A percentile compares a stretch with the other conserved stretches of the same genome.
phyloP scores from a whole-genome alignment of 371 early-diverging fungal species.

The Rhizomucor pusillus region DNA sequence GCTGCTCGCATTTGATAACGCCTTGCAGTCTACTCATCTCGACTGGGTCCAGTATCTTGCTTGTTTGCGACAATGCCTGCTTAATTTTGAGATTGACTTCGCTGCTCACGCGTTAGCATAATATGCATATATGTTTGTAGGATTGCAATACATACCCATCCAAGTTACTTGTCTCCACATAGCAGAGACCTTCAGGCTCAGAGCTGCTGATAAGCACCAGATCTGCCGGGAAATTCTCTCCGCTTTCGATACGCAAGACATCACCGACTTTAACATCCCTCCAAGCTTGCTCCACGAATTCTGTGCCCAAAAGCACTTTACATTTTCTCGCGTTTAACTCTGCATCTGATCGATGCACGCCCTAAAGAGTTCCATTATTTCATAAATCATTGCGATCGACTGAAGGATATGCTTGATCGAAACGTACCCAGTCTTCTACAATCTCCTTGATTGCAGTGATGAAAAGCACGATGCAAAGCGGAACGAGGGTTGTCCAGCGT shows the following conservation, averaged over 20 bases:
- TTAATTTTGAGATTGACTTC: constrained; percentile 94
- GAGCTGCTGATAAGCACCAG: constrained; percentile 78
- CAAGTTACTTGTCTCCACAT: constrained; percentile 94
- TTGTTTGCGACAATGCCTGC: constrained; percentile 78
- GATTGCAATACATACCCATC: constrained; percentile 70
- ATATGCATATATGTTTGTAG: neutral
- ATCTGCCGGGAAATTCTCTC: constrained; percentile 93
- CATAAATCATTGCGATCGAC: no score
- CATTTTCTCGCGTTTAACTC: constrained; percentile 74
- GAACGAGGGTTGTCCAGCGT: constrained; percentile 87
- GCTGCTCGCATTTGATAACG: constrained; percentile 71
- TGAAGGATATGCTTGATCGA: neutral
- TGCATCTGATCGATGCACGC: constrained; percentile 67
- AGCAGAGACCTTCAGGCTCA: constrained; percentile 89
- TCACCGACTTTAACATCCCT: constrained; percentile 87
- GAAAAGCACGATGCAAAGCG: constrained; percentile 85
- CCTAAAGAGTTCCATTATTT: constrained; percentile 26
- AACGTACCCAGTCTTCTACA: constrained; percentile 86
- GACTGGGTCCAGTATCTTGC: constrained; percentile 51
- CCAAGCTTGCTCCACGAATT: constrained; percentile 73
- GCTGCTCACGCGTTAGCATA: constrained; percentile 27
- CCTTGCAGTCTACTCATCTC: constrained; percentile 54
- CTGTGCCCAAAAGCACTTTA: constrained; percentile 61
- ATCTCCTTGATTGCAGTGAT: constrained; percentile 96
- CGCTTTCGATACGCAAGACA: constrained; percentile 82